Evolutionary conservation across 352 stramenopile genomes (phyloP).

Genomic region (Albugo laibachii): DNA sequence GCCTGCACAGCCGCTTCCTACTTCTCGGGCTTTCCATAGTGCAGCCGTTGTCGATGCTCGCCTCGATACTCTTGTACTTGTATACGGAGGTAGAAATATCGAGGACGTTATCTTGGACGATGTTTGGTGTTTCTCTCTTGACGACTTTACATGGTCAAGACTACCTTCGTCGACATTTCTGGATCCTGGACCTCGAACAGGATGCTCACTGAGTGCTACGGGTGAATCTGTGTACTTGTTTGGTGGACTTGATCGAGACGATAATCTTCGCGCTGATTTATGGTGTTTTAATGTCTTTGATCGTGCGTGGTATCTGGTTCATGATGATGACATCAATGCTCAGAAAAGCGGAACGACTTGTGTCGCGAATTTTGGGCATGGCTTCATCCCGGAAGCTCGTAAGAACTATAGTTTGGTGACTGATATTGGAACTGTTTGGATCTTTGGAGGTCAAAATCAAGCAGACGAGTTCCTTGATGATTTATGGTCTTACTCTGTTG

Average conservation of each 20-base stretch:
- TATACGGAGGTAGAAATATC: conserved; percentile 59
- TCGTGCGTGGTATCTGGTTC: conserved; percentile 64
- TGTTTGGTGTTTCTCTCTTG: conserved; percentile 60
- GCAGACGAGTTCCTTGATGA: conserved; percentile 29
- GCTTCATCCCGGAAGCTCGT: conserved; percentile 37
- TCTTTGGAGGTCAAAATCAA: conserved; percentile 37
- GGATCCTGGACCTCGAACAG: conserved; percentile 46
- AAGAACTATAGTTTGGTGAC: conserved; percentile 47
- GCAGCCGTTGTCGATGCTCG: conserved; percentile 42
- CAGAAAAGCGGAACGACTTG: conserved; percentile 7
- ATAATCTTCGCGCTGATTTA: conserved; percentile 51
- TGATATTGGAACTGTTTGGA: conserved; percentile 65
- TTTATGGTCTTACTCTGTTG: conserved; percentile 61
- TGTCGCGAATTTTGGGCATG: conserved; percentile 6
- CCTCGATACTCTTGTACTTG: conserved; percentile 59
- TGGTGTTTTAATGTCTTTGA: conserved; percentile 81
- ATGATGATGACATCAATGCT: conserved; percentile 52
- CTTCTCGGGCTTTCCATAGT: conserved; percentile 44
- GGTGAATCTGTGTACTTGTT: conserved; percentile 74
- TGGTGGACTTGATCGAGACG: conserved; percentile 58
- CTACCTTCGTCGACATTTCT: conserved; percentile 51
- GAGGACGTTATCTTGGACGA: conserved; percentile 59
- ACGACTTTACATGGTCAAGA: conserved; percentile 64
- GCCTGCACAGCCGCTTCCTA: conserved; percentile 35
- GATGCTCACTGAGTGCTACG: conserved; percentile 44